Evolutionary conservation across 352 stramenopile species (phyloP).

Genomic region (Phytophthora quininea): DNA sequence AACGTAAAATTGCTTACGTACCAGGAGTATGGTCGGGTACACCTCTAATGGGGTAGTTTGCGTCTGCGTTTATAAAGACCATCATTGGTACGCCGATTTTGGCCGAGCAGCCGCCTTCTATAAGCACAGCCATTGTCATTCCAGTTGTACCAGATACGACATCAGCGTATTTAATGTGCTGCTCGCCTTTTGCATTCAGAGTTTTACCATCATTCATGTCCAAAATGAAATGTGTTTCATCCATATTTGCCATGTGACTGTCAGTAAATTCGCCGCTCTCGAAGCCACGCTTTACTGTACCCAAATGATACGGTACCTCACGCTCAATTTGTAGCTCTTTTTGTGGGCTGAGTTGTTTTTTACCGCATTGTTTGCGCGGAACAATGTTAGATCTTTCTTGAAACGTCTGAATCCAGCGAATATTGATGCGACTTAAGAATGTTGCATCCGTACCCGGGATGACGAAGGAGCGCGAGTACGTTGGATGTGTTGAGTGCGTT

Average conservation of each 20-base stretch:
- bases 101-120: background rate
- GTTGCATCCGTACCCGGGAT: too few relatives aligned
- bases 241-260: constrained; percentile 7
- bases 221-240: constrained; percentile 11
- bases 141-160: constrained; percentile 10
- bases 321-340: constrained; percentile 4
- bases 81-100: background rate
- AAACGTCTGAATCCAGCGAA: constrained; percentile 3
- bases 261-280: background rate
- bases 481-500: background rate
- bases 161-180: constrained; percentile 9
- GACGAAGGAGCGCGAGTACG: too few relatives aligned
- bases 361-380: background rate
- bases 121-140: constrained; percentile 1
- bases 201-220: constrained; percentile 11
- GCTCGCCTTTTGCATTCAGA: background rate
- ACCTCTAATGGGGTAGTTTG: constrained; percentile 1
- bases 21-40: background rate
- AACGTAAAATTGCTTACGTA: too few relatives aligned
- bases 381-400: background rate
- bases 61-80: background rate
- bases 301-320: constrained; percentile 6
- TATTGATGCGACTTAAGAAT: background rate
- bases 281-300: background rate
- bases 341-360: background rate